A percentile compares a stretch with the other conserved stretches of the same genome.
These are phyloP conservation scores for Eucalyptus tenuipes DNA, from an alignment of 345 rosid genomes.

Conservation along the genomic window DNA sequence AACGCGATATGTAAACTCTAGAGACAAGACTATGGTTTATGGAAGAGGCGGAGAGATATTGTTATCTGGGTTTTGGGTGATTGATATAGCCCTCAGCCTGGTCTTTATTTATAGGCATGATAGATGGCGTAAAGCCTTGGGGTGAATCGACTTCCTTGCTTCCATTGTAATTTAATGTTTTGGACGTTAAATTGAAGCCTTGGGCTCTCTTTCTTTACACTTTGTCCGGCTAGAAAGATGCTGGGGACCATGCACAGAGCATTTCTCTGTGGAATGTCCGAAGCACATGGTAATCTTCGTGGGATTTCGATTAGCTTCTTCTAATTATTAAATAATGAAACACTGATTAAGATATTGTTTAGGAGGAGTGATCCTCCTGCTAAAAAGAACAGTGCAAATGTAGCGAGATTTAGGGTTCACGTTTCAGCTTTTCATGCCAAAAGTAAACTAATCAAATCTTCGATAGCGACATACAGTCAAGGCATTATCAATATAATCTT, in stretches of 20 bases:
- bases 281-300: background rate
- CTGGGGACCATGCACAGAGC: background rate
- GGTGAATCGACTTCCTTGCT: slow-evolving; percentile 74
- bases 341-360: background rate
- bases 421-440: background rate
- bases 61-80: background rate
- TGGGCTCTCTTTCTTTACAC: background rate
- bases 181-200: background rate
- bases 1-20: background rate
- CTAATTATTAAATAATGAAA: background rate
- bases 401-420: background rate
- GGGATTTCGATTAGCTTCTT: background rate
- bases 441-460: background rate
- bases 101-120: background rate
- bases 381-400: background rate
- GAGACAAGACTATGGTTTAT: background rate
- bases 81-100: background rate
- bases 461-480: background rate
- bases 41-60: background rate
- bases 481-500: background rate
- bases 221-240: background rate
- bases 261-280: background rate
- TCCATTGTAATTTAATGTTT: slow-evolving; percentile 25
- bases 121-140: background rate
- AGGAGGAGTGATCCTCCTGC: background rate